These are phyloP conservation scores for Torulaspora quercuum DNA, from an alignment of 805 yeast genomes.

Conservation along the genomic window DNA sequence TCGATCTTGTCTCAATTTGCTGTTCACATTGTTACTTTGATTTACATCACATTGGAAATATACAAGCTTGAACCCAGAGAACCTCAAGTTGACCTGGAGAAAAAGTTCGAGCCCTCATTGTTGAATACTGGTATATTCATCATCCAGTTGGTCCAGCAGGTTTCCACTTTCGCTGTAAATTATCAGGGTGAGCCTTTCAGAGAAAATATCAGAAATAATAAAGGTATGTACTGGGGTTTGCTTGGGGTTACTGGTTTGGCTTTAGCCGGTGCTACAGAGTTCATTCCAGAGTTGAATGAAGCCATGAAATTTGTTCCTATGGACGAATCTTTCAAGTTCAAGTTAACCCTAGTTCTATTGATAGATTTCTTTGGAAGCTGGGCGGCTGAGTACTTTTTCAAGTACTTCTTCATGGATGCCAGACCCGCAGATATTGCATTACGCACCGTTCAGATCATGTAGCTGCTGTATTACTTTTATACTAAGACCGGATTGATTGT, in stretches of 20 bases:
- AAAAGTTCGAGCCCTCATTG: constrained; percentile 81
- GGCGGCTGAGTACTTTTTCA: constrained; percentile 75
- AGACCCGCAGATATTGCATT: constrained; percentile 87
- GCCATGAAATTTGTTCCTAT: constrained; percentile 90
- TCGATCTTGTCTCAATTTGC: constrained; percentile 96
- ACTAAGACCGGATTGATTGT: neutral
- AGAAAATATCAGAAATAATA: constrained; percentile 83
- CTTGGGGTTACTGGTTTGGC: constrained; percentile 88
- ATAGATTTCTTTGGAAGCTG: constrained; percentile 75
- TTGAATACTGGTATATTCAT: constrained; percentile 95
- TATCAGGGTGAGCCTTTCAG: constrained; percentile 97
- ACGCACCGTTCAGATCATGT: constrained; percentile 11
- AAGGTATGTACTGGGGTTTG: constrained; percentile 95
- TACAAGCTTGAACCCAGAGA: constrained; percentile 89
- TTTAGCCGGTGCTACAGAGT: constrained; percentile 87
- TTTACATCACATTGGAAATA: constrained; percentile 79
- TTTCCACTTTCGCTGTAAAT: constrained; percentile 95
- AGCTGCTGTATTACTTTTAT: too few relatives aligned
- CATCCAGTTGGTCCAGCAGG: constrained; percentile 92
- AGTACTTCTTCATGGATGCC: constrained; percentile 82
- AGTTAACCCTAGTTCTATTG: constrained; percentile 68
- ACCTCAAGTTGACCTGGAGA: constrained; percentile 85
- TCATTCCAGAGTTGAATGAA: constrained; percentile 89
- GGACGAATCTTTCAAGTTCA: constrained; percentile 66
- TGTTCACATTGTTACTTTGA: constrained; percentile 75